phyloP scores from a whole-genome alignment of 208 protist genomes.

The Leishmania major region DNA sequence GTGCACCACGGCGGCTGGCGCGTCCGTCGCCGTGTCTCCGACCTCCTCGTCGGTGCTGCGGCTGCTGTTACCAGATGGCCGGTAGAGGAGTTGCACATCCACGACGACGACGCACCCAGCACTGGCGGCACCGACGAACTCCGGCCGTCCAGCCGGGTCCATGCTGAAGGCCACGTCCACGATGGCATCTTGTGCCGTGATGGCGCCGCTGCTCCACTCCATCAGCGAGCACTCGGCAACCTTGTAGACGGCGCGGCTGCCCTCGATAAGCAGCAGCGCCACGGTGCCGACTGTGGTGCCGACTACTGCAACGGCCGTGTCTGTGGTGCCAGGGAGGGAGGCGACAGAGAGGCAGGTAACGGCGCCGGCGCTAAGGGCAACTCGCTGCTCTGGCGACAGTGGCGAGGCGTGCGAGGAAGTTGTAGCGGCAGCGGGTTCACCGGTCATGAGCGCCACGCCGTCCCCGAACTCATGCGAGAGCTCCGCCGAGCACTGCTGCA shows the following conservation, averaged over 20 bases:
- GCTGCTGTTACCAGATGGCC: neutral
- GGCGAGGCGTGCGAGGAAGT: neutral
- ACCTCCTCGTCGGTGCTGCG: conserved; percentile 1
- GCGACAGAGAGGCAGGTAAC: conserved; percentile 45
- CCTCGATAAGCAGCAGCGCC: conserved; percentile 51
- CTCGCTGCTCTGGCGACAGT: conserved; percentile 12
- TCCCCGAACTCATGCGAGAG: neutral
- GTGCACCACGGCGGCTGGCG: neutral
- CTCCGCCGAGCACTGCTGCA: conserved; percentile 8
- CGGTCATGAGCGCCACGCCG: neutral
- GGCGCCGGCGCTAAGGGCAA: conserved; percentile 19
- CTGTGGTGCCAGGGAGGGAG: conserved; percentile 38
- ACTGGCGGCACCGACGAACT: conserved; percentile 64
- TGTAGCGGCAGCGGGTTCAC: neutral
- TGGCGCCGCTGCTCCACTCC: conserved; percentile 32
- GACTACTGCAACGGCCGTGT: conserved; percentile 49
- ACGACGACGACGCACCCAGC: conserved; percentile 44
- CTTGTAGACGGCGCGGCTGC: conserved; percentile 29
- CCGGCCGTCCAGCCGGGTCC: conserved; percentile 61
- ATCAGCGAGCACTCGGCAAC: conserved; percentile 42
- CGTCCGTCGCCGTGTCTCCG: neutral
- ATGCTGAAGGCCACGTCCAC: conserved; percentile 52
- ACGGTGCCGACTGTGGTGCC: conserved; percentile 60
- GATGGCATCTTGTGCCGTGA: conserved; percentile 41
- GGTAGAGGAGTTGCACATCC: conserved; percentile 35